Evolutionary conservation across 2,329 filamentous ascomycete species (phyloP), one percentile per base, ranked within the genome.

Genomic region (Fusarium siculi): DNA sequence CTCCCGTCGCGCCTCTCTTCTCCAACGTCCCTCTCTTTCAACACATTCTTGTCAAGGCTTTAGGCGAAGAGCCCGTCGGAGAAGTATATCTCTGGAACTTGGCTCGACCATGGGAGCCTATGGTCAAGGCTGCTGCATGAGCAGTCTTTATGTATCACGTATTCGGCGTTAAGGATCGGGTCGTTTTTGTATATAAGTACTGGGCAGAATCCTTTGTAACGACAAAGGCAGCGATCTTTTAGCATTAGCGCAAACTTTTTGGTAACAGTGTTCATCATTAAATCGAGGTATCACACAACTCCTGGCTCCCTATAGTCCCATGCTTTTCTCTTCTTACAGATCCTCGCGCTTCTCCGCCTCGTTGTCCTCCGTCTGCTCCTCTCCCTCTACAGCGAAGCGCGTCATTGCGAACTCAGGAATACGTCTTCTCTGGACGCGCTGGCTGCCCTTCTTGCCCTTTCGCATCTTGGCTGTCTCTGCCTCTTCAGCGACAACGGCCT

Each of bases 331-430:
- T 74, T 70, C 58, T 73, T 68, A 75, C 56, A 72, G 66, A 58
- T 72, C 73, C 71, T 78, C 75, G 21, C 73, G 63, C 66, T 76
- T 74, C 36, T 66, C 65, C 54, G 72, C 66, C 54, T 74, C 76
- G 23, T 72, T 77, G 18, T 74, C 72, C 57, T 76, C 59, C 15
- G 50, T 55, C 60, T 77, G 66, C 73, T 87, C 85, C 71, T 86
- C 82, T 54, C 84, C 81, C 39, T 86, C 85, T 34, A 79, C 80
- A 34, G 81, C 83, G 63, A 90, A 89, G 65, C 84, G 87, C 30
- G 88, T 90, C 83, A 90, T 87, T 77, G 86, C 86, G 66, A 89
- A 88, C 58, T 89, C 88, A 40, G 85, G 87, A 63, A 85, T 80
- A 57, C 80, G 81, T 76, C 81, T 82, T 52, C 81, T 80, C 72